Conservation (phyloP, 495 filamentous ascomycete genomes). For the Articulospora tetracladia region DNA sequence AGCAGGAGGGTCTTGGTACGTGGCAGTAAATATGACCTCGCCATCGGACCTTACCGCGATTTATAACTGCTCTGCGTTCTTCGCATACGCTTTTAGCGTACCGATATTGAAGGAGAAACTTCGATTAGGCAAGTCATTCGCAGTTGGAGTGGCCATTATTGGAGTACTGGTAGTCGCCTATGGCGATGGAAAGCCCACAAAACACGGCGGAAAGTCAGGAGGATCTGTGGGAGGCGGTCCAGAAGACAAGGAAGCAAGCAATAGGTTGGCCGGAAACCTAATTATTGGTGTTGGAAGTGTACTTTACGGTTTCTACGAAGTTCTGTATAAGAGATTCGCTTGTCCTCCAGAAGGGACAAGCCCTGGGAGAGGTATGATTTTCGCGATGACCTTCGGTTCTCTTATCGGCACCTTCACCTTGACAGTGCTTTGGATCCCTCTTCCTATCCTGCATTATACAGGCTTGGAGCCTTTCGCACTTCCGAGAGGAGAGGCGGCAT, state of each 20-base stretch:
- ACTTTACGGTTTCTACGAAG: slow-evolving; percentile 95
- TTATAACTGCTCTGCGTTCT: slow-evolving; percentile 99
- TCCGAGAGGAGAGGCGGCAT: slow-evolving; percentile 70
- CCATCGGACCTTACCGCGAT: slow-evolving; percentile 93
- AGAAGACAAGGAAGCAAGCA: slow-evolving; percentile 38
- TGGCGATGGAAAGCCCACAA: slow-evolving; percentile 55
- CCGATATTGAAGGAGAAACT: slow-evolving; percentile 81
- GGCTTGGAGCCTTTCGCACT: slow-evolving; percentile 80
- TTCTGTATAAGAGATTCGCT: slow-evolving; percentile 86
- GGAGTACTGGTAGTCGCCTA: slow-evolving; percentile 93
- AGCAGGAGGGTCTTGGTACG: slow-evolving; percentile 91
- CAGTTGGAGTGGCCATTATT: slow-evolving; percentile 78
- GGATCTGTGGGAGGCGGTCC: slow-evolving; percentile 35
- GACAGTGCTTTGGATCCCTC: slow-evolving; percentile 82
- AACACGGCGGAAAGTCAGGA: slow-evolving; percentile 48
- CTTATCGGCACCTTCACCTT: slow-evolving; percentile 83
- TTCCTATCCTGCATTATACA: slow-evolving; percentile 74
- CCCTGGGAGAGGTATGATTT: slow-evolving; percentile 79
- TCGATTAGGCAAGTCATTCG: slow-evolving; percentile 72
- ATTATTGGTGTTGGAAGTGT: slow-evolving; percentile 92
- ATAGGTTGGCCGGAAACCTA: slow-evolving; percentile 73
- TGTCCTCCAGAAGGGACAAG: slow-evolving; percentile 89
- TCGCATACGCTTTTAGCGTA: slow-evolving; percentile 93
- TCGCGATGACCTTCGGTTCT: slow-evolving; percentile 87
- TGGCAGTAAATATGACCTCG: slow-evolving; percentile 89